phyloP scores from a whole-genome alignment of 176 grass and related monocot species.

The Panicum miliaceum region DNA sequence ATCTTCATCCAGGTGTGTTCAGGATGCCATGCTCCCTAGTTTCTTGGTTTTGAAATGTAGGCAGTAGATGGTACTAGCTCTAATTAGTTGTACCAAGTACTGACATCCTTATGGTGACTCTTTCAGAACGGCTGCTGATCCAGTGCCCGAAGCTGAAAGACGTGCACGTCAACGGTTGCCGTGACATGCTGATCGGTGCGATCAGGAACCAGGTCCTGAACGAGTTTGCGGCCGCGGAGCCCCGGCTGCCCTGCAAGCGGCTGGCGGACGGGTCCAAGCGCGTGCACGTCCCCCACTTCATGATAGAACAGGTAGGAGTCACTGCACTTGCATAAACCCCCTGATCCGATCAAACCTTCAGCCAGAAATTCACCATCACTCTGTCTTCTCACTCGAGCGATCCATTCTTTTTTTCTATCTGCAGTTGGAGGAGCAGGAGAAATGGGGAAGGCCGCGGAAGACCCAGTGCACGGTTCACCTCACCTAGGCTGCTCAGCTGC shows the following conservation, averaged over 20 bases:
- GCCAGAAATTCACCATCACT: not conserved
- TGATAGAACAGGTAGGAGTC: constrained; percentile 49
- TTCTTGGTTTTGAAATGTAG: not conserved
- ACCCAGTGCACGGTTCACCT: constrained; percentile 59
- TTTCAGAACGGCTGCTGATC: constrained; percentile 81
- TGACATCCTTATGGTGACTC: constrained; percentile 26
- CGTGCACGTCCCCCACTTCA: constrained; percentile 73
- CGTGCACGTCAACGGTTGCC: constrained; percentile 74
- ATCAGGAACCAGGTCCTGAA: constrained; percentile 92
- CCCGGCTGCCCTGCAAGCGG: constrained; percentile 62
- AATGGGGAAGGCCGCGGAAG: constrained; percentile 22
- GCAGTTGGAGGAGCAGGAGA: constrained; percentile 46
- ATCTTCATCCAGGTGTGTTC: constrained; percentile 83
- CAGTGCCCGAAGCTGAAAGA: constrained; percentile 85
- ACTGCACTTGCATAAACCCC: not conserved
- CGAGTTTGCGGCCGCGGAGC: constrained; percentile 57
- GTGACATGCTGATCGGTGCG: constrained; percentile 87
- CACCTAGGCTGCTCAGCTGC: not conserved
- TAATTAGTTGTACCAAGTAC: not conserved
- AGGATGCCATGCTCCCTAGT: not conserved
- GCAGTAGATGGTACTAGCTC: not conserved
- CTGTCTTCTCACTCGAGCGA: too few relatives aligned
- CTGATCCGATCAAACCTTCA: not conserved
- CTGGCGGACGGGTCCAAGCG: constrained; percentile 86
- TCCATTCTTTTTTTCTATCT: not conserved